Conservation (phyloP, 2,329 filamentous ascomycete species). For the Tolypocladium pustulatum region DNA sequence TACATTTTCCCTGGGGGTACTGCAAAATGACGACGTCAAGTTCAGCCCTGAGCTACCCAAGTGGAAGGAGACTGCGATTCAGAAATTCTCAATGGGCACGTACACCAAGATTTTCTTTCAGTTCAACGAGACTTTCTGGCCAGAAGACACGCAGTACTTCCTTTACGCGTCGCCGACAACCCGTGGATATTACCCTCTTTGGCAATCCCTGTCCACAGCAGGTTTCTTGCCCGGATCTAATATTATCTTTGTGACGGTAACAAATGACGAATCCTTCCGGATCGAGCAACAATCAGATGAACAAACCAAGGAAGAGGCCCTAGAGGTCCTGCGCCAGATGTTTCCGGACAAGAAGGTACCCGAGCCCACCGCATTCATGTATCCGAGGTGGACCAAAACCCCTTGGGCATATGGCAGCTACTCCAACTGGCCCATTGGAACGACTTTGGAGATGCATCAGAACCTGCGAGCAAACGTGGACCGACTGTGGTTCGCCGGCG, state of each 20-base stretch:
- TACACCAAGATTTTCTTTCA: conserved; percentile 67
- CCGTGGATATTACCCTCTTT: conserved; percentile 43
- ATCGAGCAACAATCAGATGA: conserved; percentile 50
- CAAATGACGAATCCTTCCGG: conserved; percentile 42
- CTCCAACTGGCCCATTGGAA: conserved; percentile 56
- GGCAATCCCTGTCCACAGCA: conserved; percentile 48
- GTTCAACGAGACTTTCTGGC: conserved; percentile 59
- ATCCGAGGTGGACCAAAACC: conserved; percentile 31
- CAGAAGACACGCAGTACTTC: conserved; percentile 28
- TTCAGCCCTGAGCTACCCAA: conserved; percentile 49
- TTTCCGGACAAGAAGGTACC: conserved; percentile 46
- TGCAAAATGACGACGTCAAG: conserved; percentile 48
- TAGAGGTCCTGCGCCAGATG: conserved; percentile 50
- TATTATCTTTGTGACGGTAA: conserved; percentile 56
- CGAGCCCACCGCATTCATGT: conserved; percentile 49
- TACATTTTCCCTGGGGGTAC: conserved; percentile 58
- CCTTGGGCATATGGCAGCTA: conserved; percentile 48
- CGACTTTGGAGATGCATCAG: conserved; percentile 54
- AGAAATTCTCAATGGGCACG: conserved; percentile 57
- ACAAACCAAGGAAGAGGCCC: conserved; percentile 43
- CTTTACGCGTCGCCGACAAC: conserved; percentile 31
- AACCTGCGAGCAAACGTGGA: conserved; percentile 56
- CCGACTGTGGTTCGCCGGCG: conserved; percentile 54
- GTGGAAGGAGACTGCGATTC: conserved; percentile 56
- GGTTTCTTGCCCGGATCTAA: conserved; percentile 51